These are phyloP conservation scores for Anethum foeniculum DNA, from an alignment of 140 eudicot genomes.

Conservation along the genomic window DNA sequence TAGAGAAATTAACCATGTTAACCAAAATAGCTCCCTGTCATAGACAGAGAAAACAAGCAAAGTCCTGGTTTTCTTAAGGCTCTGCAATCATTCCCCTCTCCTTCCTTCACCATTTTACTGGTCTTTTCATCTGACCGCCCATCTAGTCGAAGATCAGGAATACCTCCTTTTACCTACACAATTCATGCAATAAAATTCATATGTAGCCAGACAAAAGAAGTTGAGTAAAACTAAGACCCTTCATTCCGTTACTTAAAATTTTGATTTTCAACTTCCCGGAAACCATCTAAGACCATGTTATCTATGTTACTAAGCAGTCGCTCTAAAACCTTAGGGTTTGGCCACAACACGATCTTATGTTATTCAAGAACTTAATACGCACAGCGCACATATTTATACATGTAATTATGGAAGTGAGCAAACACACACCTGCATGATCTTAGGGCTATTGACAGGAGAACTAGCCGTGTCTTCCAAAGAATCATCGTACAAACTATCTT, in stretches of 20 bases:
- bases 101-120: not conserved
- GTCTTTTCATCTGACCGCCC: slow-evolving; percentile 8
- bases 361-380: no score
- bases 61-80: slow-evolving; percentile 46
- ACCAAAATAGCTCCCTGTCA: slow-evolving; percentile 31
- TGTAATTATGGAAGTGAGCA: not conserved
- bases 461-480: slow-evolving; percentile 59
- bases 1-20: not conserved
- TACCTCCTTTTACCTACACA: not conserved
- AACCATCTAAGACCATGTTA: not conserved
- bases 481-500: slow-evolving; percentile 43
- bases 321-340: no score
- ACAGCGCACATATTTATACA: no score
- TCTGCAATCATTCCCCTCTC: slow-evolving; percentile 22
- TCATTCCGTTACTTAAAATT: not conserved
- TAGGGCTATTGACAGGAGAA: slow-evolving; percentile 55
- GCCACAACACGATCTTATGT: no score
- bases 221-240: no score
- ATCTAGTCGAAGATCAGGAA: not conserved
- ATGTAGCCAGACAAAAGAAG: not conserved
- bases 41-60: slow-evolving; percentile 55
- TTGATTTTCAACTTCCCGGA: not conserved
- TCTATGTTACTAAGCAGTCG: no score
- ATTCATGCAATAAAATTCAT: not conserved
- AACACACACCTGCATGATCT: slow-evolving; percentile 30